These are phyloP conservation scores for Cyclotella distinguenda DNA, from an alignment of 108 stramenopile genomes.

Conservation along the genomic window DNA sequence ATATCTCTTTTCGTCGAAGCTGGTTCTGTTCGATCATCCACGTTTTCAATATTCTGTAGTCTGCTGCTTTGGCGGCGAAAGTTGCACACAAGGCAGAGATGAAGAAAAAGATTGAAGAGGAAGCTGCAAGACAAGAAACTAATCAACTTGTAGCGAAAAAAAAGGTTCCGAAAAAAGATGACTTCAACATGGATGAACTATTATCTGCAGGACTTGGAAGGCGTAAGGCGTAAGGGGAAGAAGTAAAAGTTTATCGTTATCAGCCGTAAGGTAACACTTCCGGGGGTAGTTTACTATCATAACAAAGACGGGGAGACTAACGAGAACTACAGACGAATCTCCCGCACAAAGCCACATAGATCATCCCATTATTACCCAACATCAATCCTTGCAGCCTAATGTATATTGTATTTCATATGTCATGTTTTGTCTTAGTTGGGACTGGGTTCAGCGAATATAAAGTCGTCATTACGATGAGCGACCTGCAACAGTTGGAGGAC, in stretches of 20 bases:
- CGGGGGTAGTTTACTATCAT: no score
- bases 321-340: no score
- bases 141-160: conserved; percentile 49
- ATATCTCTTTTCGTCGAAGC: not conserved
- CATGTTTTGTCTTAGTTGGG: no score
- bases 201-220: conserved; percentile 60
- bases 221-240: no score
- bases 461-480: not conserved
- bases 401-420: no score
- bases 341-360: no score
- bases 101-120: conserved; percentile 47
- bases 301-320: no score
- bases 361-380: no score
- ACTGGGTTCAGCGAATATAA: no score
- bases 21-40: not conserved
- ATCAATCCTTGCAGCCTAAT: no score
- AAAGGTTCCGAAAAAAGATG: conserved; percentile 56
- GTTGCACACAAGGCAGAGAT: conserved; percentile 70
- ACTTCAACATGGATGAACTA: conserved; percentile 62
- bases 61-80: conserved; percentile 70
- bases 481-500: conserved; percentile 8
- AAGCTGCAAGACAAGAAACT: conserved; percentile 28
- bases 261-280: no score
- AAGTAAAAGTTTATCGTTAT: no score
- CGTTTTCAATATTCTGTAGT: not conserved